phyloP scores from a whole-genome alignment of 345 rosid genomes.

The Draba incana region DNA sequence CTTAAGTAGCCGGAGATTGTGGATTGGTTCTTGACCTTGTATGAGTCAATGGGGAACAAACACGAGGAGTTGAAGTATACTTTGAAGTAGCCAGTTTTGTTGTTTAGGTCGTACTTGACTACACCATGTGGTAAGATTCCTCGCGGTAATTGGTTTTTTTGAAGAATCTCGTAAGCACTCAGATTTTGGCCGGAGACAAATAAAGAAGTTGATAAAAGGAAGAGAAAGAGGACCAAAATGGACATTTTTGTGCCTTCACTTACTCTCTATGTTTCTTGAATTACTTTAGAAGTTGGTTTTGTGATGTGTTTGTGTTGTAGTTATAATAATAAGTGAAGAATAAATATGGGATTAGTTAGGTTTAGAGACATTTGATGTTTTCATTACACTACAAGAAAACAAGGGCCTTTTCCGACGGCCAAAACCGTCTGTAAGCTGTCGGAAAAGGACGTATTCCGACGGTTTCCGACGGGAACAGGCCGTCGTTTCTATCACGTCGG shows the following conservation, averaged over 20 bases:
- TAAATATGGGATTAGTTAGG: neutral
- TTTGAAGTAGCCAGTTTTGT: conserved; percentile 52
- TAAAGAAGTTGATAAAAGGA: conserved; percentile 9
- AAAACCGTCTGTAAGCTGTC: no score
- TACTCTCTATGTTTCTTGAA: neutral
- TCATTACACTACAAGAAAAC: no score
- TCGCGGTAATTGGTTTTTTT: conserved; percentile 52
- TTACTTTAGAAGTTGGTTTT: conserved; percentile 6
- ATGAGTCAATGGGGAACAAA: conserved; percentile 49
- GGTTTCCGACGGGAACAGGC: no score
- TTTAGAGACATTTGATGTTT: neutral
- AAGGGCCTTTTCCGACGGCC: no score
- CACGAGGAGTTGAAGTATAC: conserved; percentile 49
- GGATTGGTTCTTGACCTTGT: conserved; percentile 55
- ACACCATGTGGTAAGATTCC: conserved; percentile 73
- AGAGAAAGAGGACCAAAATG: conserved; percentile 11
- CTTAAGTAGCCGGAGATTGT: conserved; percentile 52
- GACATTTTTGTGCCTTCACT: neutral
- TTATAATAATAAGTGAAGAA: conserved; percentile 10
- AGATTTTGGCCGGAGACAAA: conserved; percentile 7
- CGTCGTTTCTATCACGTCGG: no score
- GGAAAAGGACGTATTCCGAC: no score
- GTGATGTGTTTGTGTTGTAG: conserved; percentile 20
- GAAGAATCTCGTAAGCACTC: conserved; percentile 54
- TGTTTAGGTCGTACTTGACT: conserved; percentile 53